Conservation (phyloP, 352 stramenopile genomes). For the Globisporangium spinosum region DNA sequence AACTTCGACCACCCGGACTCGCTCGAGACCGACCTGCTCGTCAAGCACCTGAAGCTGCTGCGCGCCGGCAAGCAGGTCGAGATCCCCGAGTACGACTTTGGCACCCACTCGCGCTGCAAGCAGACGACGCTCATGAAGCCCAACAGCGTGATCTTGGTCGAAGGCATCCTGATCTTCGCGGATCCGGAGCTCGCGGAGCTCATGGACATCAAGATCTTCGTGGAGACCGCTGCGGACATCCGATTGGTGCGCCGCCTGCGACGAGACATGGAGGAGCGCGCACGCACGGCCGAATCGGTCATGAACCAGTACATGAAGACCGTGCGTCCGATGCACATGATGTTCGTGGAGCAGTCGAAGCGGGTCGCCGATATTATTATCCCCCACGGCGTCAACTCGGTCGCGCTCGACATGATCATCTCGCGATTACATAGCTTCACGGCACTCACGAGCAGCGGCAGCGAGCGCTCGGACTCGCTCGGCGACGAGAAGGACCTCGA, state of each 20-base stretch:
- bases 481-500: slow-evolving; percentile 29
- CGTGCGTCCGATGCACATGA: slow-evolving; percentile 98
- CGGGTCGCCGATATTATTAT: slow-evolving; percentile 94
- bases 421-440: slow-evolving; percentile 84
- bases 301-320: slow-evolving; percentile 96
- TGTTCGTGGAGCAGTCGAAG: slow-evolving; percentile 97
- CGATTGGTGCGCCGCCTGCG: slow-evolving; percentile 91
- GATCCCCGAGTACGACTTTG: slow-evolving; percentile 95
- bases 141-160: slow-evolving; percentile 93
- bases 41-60: slow-evolving; percentile 89
- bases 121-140: slow-evolving; percentile 78
- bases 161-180: slow-evolving; percentile 96
- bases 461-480: slow-evolving; percentile 47
- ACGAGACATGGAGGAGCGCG: slow-evolving; percentile 94
- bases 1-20: slow-evolving; percentile 98
- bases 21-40: slow-evolving; percentile 93
- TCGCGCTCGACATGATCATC: slow-evolving; percentile 93
- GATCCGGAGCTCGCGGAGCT: slow-evolving; percentile 86
- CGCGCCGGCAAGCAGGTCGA: slow-evolving; percentile 83
- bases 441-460: slow-evolving; percentile 28
- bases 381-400: slow-evolving; percentile 90
- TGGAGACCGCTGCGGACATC: slow-evolving; percentile 94
- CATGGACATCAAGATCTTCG: slow-evolving; percentile 98
- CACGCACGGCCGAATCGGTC: slow-evolving; percentile 91
- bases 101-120: slow-evolving; percentile 87